phyloP scores from a whole-genome alignment of 139 green algal genomes.

The Medakamo hakoo region DNA sequence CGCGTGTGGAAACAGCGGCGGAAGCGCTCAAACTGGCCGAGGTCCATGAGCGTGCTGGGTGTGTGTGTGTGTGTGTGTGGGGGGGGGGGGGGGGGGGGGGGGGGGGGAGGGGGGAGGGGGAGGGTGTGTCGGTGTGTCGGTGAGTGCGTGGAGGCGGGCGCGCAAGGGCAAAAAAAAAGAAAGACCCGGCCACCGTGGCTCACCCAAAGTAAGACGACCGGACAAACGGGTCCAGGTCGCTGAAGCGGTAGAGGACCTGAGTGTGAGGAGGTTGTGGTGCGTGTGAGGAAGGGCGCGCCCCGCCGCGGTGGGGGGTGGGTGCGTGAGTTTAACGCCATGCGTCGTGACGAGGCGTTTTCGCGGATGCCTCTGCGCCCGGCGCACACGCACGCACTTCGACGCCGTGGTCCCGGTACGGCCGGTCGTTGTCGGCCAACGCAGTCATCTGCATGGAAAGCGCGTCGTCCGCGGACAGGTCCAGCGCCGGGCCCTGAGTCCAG shows the following conservation, averaged over 20 bases:
- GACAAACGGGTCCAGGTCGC: slow-evolving; percentile 43
- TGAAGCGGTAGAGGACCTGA: slow-evolving; percentile 42
- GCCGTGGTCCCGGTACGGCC: slow-evolving; percentile 23
- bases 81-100: too few relatives aligned
- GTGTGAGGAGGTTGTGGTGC: not conserved
- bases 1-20: slow-evolving; percentile 33
- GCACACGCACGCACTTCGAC: slow-evolving; percentile 25
- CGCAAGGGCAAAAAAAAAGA: too few relatives aligned
- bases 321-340: too few relatives aligned
- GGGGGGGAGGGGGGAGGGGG: too few relatives aligned
- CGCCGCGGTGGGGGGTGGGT: too few relatives aligned
- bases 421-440: not conserved
- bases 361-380: not conserved
- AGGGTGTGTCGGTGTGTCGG: too few relatives aligned
- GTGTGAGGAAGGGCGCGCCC: too few relatives aligned
- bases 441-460: not conserved
- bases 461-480: not conserved
- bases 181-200: too few relatives aligned
- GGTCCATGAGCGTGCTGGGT: slow-evolving; percentile 18
- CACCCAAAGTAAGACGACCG: slow-evolving; percentile 35
- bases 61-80: too few relatives aligned
- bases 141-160: too few relatives aligned
- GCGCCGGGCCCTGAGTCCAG: not conserved
- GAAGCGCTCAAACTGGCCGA: slow-evolving; percentile 59
- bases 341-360: not conserved